Conservation (phyloP, 78 protist genomes). For the Dictyostelium purpureum region DNA sequence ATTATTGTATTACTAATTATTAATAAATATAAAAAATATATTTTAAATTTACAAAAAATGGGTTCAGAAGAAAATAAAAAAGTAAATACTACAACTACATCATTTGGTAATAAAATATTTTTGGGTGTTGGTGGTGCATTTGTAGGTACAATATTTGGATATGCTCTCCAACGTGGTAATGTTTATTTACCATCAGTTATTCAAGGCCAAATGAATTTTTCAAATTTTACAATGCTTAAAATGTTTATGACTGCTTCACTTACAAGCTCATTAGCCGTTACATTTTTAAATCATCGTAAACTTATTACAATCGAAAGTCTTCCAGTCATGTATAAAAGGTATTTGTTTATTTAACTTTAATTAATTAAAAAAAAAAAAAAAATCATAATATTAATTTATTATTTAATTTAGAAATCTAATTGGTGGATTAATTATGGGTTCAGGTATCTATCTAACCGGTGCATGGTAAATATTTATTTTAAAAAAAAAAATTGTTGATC, state of each 20-base stretch:
- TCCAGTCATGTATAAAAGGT: slow-evolving; percentile 19
- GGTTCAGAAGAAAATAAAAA: not conserved
- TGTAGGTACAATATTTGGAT: slow-evolving; percentile 50
- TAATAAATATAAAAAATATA: not conserved
- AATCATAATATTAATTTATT: not conserved
- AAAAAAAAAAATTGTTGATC: no score
- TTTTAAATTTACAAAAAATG: not conserved
- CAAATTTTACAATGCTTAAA: slow-evolving; percentile 66
- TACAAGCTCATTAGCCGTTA: slow-evolving; percentile 43
- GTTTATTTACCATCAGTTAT: slow-evolving; percentile 55
- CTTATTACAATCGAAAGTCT: not conserved
- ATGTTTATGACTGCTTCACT: slow-evolving; percentile 71
- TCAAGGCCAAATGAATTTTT: slow-evolving; percentile 60
- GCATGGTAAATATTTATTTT: no score
- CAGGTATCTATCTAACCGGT: slow-evolving; percentile 57
- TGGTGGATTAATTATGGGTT: slow-evolving; percentile 73
- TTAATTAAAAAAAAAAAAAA: not conserved
- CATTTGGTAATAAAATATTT: not conserved
- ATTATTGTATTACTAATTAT: no score
- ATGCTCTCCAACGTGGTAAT: slow-evolving; percentile 38
- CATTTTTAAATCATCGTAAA: not conserved
- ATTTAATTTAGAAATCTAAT: slow-evolving; percentile 26
- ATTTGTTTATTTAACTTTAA: not conserved
- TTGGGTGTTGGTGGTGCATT: slow-evolving; percentile 7
- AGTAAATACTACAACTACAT: not conserved